phyloP scores from a whole-genome alignment of 345 rosid species.

The Crucihimalaya himalaica region DNA sequence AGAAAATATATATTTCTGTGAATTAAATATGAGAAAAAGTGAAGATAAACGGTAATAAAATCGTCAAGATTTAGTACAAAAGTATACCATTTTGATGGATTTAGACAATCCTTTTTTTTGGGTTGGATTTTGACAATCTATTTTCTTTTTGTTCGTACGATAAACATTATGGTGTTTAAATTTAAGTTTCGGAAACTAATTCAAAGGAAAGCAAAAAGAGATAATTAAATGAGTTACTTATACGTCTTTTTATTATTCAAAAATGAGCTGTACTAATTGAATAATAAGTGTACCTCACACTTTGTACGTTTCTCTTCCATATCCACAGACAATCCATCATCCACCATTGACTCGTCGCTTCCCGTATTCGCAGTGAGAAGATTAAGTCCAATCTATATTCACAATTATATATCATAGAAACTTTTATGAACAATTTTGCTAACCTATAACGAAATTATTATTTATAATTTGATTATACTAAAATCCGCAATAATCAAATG shows the following conservation, averaged over 20 bases:
- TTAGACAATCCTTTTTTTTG: background rate
- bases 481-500: too few species aligned
- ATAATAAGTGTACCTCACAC: slow-evolving; percentile 56
- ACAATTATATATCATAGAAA: background rate
- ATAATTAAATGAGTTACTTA: background rate
- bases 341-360: slow-evolving; percentile 86
- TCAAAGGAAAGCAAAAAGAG: background rate
- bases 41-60: background rate
- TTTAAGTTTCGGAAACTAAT: background rate
- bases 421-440: background rate
- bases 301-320: slow-evolving; percentile 61
- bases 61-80: background rate
- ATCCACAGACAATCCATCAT: slow-evolving; percentile 76
- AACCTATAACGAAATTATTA: too few species aligned
- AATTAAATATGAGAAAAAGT: background rate
- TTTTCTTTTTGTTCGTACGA: background rate
- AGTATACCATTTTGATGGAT: background rate
- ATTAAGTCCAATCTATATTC: slow-evolving; percentile 70
- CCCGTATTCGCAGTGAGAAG: slow-evolving; percentile 69
- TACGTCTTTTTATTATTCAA: background rate
- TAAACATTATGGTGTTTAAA: background rate
- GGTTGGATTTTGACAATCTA: background rate
- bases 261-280: background rate
- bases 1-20: background rate
- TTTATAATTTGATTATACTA: background rate